Base-by-base conservation (phyloP, 129 eudicot species). In the Flaveria linearis region DNA sequence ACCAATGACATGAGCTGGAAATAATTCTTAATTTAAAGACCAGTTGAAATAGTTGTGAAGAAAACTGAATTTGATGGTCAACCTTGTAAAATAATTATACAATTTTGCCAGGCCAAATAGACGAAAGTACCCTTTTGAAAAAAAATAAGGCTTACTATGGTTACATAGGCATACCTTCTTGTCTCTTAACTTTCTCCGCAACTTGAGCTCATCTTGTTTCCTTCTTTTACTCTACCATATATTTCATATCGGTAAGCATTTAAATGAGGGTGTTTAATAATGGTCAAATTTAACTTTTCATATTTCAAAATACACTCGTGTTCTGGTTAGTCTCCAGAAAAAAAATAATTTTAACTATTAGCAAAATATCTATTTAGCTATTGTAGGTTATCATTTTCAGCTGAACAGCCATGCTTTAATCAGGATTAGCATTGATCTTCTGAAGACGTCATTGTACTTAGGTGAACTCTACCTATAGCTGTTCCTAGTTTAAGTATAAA, bases 221-320 rank as follows among this genome's bases (percentile, higher is more conserved):
- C 96, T 80, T 69, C 93, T 84, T 75, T 92, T 92, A 86, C 97
- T 89, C 97, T 92, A 93, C 20, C 72, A 85, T 82, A 81, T 42
- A 80, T 55, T 46, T 43, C 57, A 73, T 72, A 7, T 63, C 73
- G 12, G 82, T 84, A 75, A 84, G 77, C 79, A 78, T 79, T 73
- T 72, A 51, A 72, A 72, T 7, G 16, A 36, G 50, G 36, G 69
- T 23, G 30, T 11, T 25, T 9, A 65, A 50, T 56, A 46, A 56
- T 72, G 11, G 41, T 46, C 53, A 25, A 76, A 36, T 71, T 46
- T 17, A 33, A 20, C 33, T 43, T 4, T 73, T 43, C 50, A 57
- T 36, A 56, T 53, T 53, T 53, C 61, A 68, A 68, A 10, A 17
- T 68, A 14, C 14, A 57, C 41, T 47, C 39, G n/a, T n/a, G n/a